Base-by-base conservation (phyloP, 768 basidiomycete species). In the Agaricus subrufescens region DNA sequence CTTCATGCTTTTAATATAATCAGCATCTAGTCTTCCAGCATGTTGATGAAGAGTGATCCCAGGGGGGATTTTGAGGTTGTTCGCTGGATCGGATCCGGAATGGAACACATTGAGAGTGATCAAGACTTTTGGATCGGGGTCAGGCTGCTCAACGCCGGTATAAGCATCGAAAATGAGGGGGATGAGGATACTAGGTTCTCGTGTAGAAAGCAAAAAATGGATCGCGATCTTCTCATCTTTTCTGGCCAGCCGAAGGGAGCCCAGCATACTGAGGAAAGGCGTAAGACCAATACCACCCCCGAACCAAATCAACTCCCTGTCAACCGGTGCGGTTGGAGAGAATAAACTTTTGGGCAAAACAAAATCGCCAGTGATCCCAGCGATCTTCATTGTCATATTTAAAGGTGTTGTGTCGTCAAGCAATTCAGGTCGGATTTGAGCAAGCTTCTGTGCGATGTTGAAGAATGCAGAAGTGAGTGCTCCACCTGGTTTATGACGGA, bases 271-370 rank as follows among this genome's bases (percentile, higher is more conserved):
- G n/a, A 86, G 62, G 66, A 83, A 86, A 0, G 83, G 85, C 15
- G 85, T 86, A 19, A 86, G 46, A 3, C 85, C 84, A 40, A 87
- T 85, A 0, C 85, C 85, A 25, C 83, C 84, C 1, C 82, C 83
- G n/a, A 82, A 67, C 82, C 82, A 85, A 27, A 84, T 65, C 29
- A 83, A 61, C 31, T 70, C 70, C 14, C 56, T 63, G 9, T 58
- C 60, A 8, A 54, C 38, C 27, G 62, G 26, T 47, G 3, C 15
- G 15, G 46, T n/a, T 6, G 30, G 27, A 31, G 45, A 12, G 26
- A 37, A 34, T 19, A 34, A 8, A 34, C 34, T 34, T 11, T 14
- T 14, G 19, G 56, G 45, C 19, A 82, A 67, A 7, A 68, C 65
- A 56, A 85, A 86, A 4, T 77, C 73, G 3, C 85, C 86, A 0